phyloP scores from a whole-genome alignment of 176 grass and related monocot genomes.

The Phragmites australis region DNA sequence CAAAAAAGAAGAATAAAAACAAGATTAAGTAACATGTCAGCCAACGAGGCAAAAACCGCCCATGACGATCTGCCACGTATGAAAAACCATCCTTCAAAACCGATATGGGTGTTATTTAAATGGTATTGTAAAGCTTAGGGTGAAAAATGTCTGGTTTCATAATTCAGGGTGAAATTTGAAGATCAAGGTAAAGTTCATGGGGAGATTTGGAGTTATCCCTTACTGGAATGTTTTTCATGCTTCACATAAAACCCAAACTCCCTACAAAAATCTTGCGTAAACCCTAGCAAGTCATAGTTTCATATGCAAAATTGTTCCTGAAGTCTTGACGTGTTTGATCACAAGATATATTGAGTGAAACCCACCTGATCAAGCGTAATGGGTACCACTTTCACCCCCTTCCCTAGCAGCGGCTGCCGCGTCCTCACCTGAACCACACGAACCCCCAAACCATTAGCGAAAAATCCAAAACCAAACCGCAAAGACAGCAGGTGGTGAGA shows the following conservation, averaged over 20 bases:
- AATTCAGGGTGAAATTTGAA: too few species aligned
- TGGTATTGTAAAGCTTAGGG: too few species aligned
- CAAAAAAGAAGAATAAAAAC: too few species aligned
- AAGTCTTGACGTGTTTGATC: background rate
- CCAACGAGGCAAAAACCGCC: too few species aligned
- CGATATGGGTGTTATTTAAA: too few species aligned
- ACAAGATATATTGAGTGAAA: constrained; percentile 15
- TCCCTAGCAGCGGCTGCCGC: constrained; percentile 74
- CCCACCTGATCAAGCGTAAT: constrained; percentile 94
- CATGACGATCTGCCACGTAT: too few species aligned
- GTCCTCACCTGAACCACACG: constrained; percentile 59
- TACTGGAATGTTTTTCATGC: background rate
- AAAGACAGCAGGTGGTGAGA: background rate
- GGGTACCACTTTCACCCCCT: constrained; percentile 79
- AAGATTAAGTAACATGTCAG: too few species aligned
- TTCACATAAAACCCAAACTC: background rate
- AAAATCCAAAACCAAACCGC: constrained; percentile 7
- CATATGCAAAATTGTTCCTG: background rate
- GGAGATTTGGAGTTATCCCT: too few species aligned
- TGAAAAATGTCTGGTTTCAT: too few species aligned
- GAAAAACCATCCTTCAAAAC: too few species aligned
- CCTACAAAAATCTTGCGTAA: constrained; percentile 16
- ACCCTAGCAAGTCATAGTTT: background rate
- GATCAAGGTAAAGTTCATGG: too few species aligned
- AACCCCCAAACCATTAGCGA: constrained; percentile 24